phyloP scores from a whole-genome alignment of 2,329 filamentous ascomycete species.

The Colletotrichum trifolii region DNA sequence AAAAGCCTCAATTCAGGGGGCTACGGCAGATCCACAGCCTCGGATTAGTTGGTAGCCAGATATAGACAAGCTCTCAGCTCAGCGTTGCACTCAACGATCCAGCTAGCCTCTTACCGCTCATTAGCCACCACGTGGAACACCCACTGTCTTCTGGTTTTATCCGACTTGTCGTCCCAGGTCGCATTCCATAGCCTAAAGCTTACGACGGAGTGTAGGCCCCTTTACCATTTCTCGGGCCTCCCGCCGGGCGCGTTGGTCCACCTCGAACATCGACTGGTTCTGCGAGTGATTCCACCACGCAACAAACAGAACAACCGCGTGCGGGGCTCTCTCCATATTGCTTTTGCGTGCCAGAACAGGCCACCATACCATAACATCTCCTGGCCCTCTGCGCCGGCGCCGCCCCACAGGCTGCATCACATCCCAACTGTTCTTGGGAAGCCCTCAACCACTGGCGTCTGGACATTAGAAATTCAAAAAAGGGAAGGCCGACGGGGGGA shows the following conservation, averaged over 20 bases:
- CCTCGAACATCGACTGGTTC: conserved; percentile 2
- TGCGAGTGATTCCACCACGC: conserved; percentile 3
- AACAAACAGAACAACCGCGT: neutral
- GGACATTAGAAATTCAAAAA: neutral
- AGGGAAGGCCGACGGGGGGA: neutral
- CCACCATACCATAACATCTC: too few relatives aligned
- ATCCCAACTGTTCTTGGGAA: too few relatives aligned
- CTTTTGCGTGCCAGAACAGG: conserved; percentile 1
- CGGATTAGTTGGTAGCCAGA: neutral
- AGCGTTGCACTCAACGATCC: conserved; percentile 24
- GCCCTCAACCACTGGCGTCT: neutral
- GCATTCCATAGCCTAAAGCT: too few relatives aligned
- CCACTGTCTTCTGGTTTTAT: conserved; percentile 1
- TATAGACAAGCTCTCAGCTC: conserved; percentile 5
- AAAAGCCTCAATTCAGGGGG: conserved; percentile 22
- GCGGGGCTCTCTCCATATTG: neutral
- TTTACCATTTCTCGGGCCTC: conserved; percentile 9
- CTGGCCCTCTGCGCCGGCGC: too few relatives aligned
- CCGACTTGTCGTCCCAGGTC: neutral
- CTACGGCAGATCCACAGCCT: neutral
- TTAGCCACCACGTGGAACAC: conserved; percentile 34
- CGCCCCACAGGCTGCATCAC: too few relatives aligned
- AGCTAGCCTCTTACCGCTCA: conserved; percentile 24
- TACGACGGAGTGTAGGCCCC: neutral
- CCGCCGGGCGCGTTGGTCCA: conserved; percentile 6